phyloP scores from a whole-genome alignment of 2,329 filamentous ascomycete species.

The Cladosporium oxysporum region DNA sequence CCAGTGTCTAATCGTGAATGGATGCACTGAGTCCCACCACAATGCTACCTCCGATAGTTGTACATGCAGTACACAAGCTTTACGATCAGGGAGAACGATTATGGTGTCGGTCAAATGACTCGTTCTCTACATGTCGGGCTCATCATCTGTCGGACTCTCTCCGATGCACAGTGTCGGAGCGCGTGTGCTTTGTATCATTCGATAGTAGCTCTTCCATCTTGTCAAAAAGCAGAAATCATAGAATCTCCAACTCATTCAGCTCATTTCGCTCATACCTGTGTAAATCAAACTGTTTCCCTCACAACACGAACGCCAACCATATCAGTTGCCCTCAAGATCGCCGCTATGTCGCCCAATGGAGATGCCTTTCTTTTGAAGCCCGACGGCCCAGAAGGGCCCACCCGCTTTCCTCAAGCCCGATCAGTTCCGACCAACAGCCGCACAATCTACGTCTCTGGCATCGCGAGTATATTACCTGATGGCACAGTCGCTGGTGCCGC shows the following conservation, averaged over 20 bases:
- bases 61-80: not conserved
- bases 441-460: constrained; percentile 25
- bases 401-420: constrained; percentile 24
- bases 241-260: not conserved
- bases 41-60: not conserved
- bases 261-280: not conserved
- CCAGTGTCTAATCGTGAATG: not conserved
- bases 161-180: not conserved
- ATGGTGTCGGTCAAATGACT: not conserved
- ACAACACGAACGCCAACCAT: not conserved
- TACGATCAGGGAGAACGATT: not conserved
- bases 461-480: constrained; percentile 23
- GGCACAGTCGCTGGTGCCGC: constrained; percentile 24
- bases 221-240: not conserved
- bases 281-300: not conserved
- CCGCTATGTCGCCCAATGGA: not conserved
- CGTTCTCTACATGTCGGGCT: not conserved
- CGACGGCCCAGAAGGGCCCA: constrained; percentile 23
- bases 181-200: not conserved
- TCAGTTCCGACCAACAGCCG: constrained; percentile 15
- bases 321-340: not conserved
- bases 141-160: not conserved
- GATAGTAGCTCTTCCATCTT: not conserved
- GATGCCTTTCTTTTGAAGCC: constrained; percentile 3
- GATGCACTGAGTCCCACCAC: not conserved